Percentiles rank a stretch among this genome's conserved stretches.
phyloP scores from a whole-genome alignment of 225 moss, liverwort and hornwort genomes.

The Bryoerythrophyllum caledonicum region DNA sequence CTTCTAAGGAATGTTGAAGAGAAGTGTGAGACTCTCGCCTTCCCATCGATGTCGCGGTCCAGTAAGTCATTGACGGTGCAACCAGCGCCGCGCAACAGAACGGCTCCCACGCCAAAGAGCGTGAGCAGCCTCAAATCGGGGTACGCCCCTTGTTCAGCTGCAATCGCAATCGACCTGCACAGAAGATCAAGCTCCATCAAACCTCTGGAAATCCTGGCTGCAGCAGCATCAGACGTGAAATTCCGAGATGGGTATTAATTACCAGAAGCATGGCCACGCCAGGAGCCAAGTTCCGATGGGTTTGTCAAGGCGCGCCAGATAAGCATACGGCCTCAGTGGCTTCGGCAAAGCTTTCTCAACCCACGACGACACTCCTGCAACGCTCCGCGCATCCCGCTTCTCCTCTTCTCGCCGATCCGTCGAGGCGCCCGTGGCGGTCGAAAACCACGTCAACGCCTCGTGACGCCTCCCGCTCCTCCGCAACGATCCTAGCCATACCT shows the following conservation, averaged over 20 bases:
- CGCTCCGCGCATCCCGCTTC: slow-evolving; percentile 3
- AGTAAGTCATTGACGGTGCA: slow-evolving; percentile 95
- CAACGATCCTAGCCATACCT: background rate
- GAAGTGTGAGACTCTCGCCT: slow-evolving; percentile 43
- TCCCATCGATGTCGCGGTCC: slow-evolving; percentile 90
- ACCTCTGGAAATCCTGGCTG: background rate
- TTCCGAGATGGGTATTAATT: slow-evolving; percentile 6
- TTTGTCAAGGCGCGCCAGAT: slow-evolving; percentile 87
- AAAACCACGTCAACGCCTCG: slow-evolving; percentile 22
- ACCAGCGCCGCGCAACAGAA: slow-evolving; percentile 93
- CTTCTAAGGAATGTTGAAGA: background rate
- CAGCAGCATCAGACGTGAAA: too few species aligned
- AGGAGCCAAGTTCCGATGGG: slow-evolving; percentile 97
- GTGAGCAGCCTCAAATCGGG: slow-evolving; percentile 73
- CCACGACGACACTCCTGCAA: slow-evolving; percentile 36
- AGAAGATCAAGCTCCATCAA: background rate
- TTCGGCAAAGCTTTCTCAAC: slow-evolving; percentile 60
- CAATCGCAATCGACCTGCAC: slow-evolving; percentile 89
- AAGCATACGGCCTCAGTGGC: slow-evolving; percentile 62
- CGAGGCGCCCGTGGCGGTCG: slow-evolving; percentile 34
- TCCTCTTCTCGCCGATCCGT: slow-evolving; percentile 27
- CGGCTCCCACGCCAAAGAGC: slow-evolving; percentile 86
- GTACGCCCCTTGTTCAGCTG: slow-evolving; percentile 73
- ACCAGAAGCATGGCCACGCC: slow-evolving; percentile 99
- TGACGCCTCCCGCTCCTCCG: background rate